Base-by-base conservation (phyloP, 2,329 filamentous ascomycete genomes). In the Oidium heveae region DNA sequence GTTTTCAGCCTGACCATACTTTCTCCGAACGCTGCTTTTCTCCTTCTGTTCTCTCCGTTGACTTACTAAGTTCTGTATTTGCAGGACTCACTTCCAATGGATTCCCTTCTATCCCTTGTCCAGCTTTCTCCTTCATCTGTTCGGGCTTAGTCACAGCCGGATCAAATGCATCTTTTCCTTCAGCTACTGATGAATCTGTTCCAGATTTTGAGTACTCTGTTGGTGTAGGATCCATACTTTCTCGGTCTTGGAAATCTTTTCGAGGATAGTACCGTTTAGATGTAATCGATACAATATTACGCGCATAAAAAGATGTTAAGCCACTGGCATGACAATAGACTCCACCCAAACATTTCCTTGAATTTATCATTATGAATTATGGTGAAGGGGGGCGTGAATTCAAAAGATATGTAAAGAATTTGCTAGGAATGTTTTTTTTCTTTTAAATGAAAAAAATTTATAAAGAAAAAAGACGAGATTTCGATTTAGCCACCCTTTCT, bases 201-300 rank as follows among this genome's bases (percentile, higher is more conserved):
- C 77, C 82, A 52, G 77, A 79, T 63, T 81, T 77, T 56, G 77
- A 76, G 67, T 80, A 77, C 64, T 93, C 84, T 54, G 74, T 77
- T 2, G 74, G 68, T 36, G 76, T 71, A 0, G 82, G 78, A 56
- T 82, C 76, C 36, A 93, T 72, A 2, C 72, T 72, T 58, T 81
- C 73, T 53, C 77, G 74, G 63, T 80, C 73, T 59, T 74, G 71
- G 52, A 69, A 66, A 60, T 75, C 69, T 58, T 76, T 76, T 28
- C 56, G 49, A 2, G 59, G 59, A 22, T 50, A 53, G 18, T n/a
- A 15, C 7, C 24, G 24, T 12, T n/a, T 13, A 3, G 37, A 13
- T 41, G 37, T 13, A 41, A 13, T 41, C 13, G 37, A 41, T 2
- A 41, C 4, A n/a, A n/a, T n/a, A n/a, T n/a, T n/a, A n/a, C n/a